phyloP scores from a whole-genome alignment of 192 early-diverging fungal genomes.

The Pecoramyces ruminantium region DNA sequence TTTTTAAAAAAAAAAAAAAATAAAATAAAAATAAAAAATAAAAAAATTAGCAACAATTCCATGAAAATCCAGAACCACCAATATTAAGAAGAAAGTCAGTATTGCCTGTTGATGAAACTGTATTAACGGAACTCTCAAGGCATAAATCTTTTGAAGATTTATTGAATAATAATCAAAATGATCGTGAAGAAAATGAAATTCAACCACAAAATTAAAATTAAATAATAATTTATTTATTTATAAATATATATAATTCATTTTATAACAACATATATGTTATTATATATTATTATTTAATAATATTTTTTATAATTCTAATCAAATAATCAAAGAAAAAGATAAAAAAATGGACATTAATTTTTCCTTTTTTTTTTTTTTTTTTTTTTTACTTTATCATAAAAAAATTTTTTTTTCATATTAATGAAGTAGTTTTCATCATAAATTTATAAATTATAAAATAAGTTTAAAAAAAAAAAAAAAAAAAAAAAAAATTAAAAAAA shows the following conservation, averaged over 20 bases:
- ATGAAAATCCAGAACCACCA: constrained; percentile 25
- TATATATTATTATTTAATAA: too few relatives aligned
- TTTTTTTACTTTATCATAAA: too few relatives aligned
- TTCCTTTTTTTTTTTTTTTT: too few relatives aligned
- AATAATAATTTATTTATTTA: neutral
- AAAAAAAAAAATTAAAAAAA: too few relatives aligned
- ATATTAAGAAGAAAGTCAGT: constrained; percentile 47
- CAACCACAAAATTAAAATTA: neutral
- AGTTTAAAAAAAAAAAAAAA: too few relatives aligned
- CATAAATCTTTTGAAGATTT: constrained; percentile 43
- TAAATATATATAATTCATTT: neutral
- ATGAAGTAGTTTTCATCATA: too few relatives aligned
- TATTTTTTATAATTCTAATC: too few relatives aligned
- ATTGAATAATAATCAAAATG: constrained; percentile 9
- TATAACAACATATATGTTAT: neutral
- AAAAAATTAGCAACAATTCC: constrained; percentile 23
- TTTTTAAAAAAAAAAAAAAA: neutral
- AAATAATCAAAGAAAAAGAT: too few relatives aligned
- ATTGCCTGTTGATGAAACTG: constrained; percentile 42
- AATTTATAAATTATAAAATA: too few relatives aligned
- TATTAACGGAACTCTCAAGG: constrained; percentile 33
- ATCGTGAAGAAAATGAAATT: neutral
- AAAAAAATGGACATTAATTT: too few relatives aligned
- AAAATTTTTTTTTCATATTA: too few relatives aligned
- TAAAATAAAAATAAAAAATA: neutral